These are phyloP conservation scores for Cadophora gregata DNA, from an alignment of 2,329 filamentous ascomycete genomes.

Conservation along the genomic window DNA sequence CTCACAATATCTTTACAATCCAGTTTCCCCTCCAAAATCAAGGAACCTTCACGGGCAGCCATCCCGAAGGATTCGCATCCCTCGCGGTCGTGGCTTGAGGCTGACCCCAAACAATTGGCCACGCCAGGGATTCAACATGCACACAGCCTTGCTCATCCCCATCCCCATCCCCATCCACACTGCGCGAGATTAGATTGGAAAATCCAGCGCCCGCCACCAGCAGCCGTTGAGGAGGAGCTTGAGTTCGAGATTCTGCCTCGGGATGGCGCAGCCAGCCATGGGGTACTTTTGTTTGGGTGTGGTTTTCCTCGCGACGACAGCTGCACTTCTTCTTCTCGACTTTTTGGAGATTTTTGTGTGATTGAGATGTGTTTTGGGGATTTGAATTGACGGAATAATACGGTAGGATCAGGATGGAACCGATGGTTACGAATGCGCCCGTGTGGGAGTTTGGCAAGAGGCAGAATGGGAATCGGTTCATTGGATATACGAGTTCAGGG, in stretches of 20 bases:
- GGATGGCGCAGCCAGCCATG: neutral
- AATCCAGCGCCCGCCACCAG: neutral
- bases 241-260: neutral
- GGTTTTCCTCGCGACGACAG: neutral
- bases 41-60: neutral
- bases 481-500: conserved; percentile 2
- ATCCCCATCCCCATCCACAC: too few relatives aligned
- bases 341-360: neutral
- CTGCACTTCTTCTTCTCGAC: neutral
- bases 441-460: conserved; percentile 1
- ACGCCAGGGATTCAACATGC: neutral
- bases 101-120: conserved; percentile 5
- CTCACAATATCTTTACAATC: neutral
- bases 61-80: conserved; percentile 6
- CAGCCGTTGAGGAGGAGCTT: too few relatives aligned
- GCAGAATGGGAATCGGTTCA: conserved; percentile 1
- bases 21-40: neutral
- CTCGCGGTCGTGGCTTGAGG: conserved; percentile 3
- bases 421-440: neutral
- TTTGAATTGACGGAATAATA: neutral
- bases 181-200: neutral
- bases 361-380: neutral
- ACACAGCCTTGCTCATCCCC: neutral
- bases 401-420: neutral
- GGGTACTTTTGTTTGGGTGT: conserved; percentile 7